Evolutionary conservation across 768 basidiomycete species (phyloP), one percentile per base, ranked within the genome.

Genomic region (Gelatoporia subvermispora): DNA sequence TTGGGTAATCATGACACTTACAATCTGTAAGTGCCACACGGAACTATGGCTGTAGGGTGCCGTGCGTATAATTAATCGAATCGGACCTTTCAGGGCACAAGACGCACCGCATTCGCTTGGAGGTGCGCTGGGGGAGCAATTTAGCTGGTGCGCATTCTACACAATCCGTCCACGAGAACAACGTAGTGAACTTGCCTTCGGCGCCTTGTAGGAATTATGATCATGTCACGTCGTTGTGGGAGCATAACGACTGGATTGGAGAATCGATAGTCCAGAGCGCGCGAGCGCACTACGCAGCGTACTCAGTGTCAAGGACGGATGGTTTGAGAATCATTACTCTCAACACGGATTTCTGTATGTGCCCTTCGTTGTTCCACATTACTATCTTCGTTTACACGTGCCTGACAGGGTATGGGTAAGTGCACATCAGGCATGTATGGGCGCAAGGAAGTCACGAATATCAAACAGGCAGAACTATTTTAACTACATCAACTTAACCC

Each of bases 1-100:
- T 68, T 89, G 8, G 87, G 87, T 8, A 90, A 90, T 60, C 87
- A 90, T 56, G 87, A 90, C 60, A 81, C 73, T 36, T 85, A 82
- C 61, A 81, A 82, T 55, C 74, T 79, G 81, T 84, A 51, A 24
- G 76, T 57, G 8, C 20, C 25, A n/a, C n/a, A n/a, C n/a, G n/a
- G n/a, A n/a, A n/a, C n/a, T n/a, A n/a, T n/a, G n/a, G n/a, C n/a
- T n/a, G n/a, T n/a, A n/a, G n/a, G n/a, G n/a, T n/a, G n/a, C n/a
- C n/a, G n/a, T n/a, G n/a, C n/a, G n/a, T n/a, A n/a, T n/a, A n/a
- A n/a, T n/a, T n/a, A n/a, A n/a, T n/a, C n/a, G n/a, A n/a, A n/a
- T n/a, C n/a, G n/a, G n/a, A n/a, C n/a, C n/a, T n/a, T 49, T 4
- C 59, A 73, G 82, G 64, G 79, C 77, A 2, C 73, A 82, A 56